Evolutionary conservation across 768 basidiomycete species (phyloP).

Genomic region (Tylopilus felleus): DNA sequence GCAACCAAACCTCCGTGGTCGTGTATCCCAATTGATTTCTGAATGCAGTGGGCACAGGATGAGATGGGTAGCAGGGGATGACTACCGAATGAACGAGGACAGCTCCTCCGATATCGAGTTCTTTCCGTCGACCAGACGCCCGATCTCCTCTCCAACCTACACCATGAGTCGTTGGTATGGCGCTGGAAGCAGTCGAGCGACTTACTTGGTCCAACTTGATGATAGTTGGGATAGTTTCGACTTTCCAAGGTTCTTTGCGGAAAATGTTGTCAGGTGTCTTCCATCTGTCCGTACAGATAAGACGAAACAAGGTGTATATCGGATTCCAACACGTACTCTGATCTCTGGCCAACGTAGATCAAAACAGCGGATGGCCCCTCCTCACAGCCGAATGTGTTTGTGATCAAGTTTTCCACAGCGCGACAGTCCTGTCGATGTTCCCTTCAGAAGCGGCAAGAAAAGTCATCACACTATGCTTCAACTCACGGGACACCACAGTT

Average conservation of each 20-base stretch:
- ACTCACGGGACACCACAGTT: slow-evolving; percentile 71
- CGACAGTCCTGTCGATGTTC: slow-evolving; percentile 55
- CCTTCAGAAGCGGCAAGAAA: slow-evolving; percentile 5
- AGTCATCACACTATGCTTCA: neutral
- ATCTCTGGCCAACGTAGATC: slow-evolving; percentile 64
- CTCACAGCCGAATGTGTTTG: slow-evolving; percentile 44
- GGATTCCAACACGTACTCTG: slow-evolving; percentile 46
- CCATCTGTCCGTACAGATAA: slow-evolving; percentile 48
- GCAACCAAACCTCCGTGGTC: neutral
- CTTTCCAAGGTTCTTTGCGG: slow-evolving; percentile 60
- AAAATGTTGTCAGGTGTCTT: slow-evolving; percentile 55
- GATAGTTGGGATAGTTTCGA: slow-evolving; percentile 63
- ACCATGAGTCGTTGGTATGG: neutral
- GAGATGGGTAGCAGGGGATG: neutral
- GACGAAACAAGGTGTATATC: neutral
- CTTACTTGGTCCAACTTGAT: slow-evolving; percentile 57
- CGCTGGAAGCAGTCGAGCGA: slow-evolving; percentile 11
- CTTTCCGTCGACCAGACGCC: slow-evolving; percentile 28
- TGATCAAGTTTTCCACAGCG: slow-evolving; percentile 54
- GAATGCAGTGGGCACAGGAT: slow-evolving; percentile 1
- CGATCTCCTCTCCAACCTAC: slow-evolving; percentile 27
- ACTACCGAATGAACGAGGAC: slow-evolving; percentile 18
- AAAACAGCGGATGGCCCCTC: slow-evolving; percentile 53
- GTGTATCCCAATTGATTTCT: neutral
- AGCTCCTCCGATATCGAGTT: slow-evolving; percentile 25